A percentile compares a stretch with the other conserved stretches of the same genome.
Conservation (phyloP, 2,329 filamentous ascomycete genomes). For the Zalaria obscura region DNA sequence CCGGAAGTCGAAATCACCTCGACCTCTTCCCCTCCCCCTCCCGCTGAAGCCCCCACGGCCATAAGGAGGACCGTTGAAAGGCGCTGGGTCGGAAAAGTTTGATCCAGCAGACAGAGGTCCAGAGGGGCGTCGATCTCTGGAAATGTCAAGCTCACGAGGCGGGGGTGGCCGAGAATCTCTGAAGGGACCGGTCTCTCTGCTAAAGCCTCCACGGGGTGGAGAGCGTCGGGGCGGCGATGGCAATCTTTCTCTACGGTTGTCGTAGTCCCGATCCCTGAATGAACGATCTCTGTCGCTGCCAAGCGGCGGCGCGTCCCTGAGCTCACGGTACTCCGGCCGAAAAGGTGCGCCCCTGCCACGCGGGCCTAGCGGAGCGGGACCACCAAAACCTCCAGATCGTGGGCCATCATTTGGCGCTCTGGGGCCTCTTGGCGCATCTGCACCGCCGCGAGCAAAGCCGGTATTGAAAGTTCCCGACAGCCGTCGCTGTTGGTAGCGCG, state of each 20-base stretch:
- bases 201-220: constrained; percentile 34
- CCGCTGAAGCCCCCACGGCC: constrained; percentile 40
- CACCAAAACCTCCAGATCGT: constrained; percentile 20
- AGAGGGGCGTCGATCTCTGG: constrained; percentile 52
- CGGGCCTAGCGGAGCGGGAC: constrained; percentile 28
- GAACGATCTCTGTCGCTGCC: constrained; percentile 47
- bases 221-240: constrained; percentile 42
- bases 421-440: constrained; percentile 66
- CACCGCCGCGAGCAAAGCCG: constrained; percentile 10
- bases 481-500: constrained; percentile 57
- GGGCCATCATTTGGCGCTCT: constrained; percentile 59
- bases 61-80: constrained; percentile 37
- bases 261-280: constrained; percentile 37
- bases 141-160: constrained; percentile 51
- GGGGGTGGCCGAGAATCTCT: constrained; percentile 48
- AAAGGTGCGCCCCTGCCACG: constrained; percentile 47
- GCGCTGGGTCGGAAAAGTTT: constrained; percentile 52
- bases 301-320: constrained; percentile 43
- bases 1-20: constrained; percentile 36
- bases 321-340: constrained; percentile 45
- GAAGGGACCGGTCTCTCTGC: constrained; percentile 25
- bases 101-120: constrained; percentile 60
- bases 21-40: constrained; percentile 37
- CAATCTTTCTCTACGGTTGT: constrained; percentile 42
- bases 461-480: constrained; percentile 39